phyloP scores from a whole-genome alignment of 1,284 basidiomycete genomes.

The Cutaneotrichosporon sp. region DNA sequence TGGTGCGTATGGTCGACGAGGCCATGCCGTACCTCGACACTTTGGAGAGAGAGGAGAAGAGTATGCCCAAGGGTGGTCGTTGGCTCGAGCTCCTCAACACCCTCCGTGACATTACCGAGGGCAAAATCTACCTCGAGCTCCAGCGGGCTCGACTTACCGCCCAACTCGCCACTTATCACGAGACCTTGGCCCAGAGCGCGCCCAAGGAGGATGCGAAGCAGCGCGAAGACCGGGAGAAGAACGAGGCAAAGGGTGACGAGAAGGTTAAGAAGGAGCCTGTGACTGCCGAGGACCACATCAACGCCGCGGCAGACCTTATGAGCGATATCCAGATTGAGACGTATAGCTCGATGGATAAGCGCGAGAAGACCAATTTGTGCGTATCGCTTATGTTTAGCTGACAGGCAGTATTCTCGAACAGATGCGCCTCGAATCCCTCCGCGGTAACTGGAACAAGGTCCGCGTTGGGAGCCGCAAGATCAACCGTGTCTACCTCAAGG shows the following conservation, averaged over 20 bases:
- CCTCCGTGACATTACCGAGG: slow-evolving; percentile 87
- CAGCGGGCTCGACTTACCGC: slow-evolving; percentile 91
- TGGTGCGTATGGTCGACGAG: slow-evolving; percentile 86
- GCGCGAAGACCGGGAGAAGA: slow-evolving; percentile 13
- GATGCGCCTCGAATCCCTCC: slow-evolving; percentile 85
- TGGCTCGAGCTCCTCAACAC: slow-evolving; percentile 89
- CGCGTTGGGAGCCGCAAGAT: slow-evolving; percentile 90
- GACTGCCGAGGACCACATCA: slow-evolving; percentile 60
- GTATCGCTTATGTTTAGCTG: slow-evolving; percentile 21
- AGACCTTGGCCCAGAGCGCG: slow-evolving; percentile 59
- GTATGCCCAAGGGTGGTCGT: slow-evolving; percentile 60
- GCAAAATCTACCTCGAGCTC: slow-evolving; percentile 98
- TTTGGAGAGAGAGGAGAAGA: slow-evolving; percentile 55
- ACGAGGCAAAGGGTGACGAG: slow-evolving; percentile 41
- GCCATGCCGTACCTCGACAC: slow-evolving; percentile 76
- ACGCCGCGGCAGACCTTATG: slow-evolving; percentile 82
- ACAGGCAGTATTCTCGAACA: slow-evolving; percentile 76
- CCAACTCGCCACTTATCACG: slow-evolving; percentile 77
- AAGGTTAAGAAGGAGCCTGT: slow-evolving; percentile 51
- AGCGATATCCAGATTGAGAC: slow-evolving; percentile 98
- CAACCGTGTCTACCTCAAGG: slow-evolving; percentile 89
- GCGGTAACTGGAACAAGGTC: slow-evolving; percentile 80
- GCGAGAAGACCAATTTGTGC: slow-evolving; percentile 94
- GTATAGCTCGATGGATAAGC: slow-evolving; percentile 95
- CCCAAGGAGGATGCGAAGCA: slow-evolving; percentile 29